Conservation (phyloP, 2,329 filamentous ascomycete species). For the Microdochium paspali region DNA sequence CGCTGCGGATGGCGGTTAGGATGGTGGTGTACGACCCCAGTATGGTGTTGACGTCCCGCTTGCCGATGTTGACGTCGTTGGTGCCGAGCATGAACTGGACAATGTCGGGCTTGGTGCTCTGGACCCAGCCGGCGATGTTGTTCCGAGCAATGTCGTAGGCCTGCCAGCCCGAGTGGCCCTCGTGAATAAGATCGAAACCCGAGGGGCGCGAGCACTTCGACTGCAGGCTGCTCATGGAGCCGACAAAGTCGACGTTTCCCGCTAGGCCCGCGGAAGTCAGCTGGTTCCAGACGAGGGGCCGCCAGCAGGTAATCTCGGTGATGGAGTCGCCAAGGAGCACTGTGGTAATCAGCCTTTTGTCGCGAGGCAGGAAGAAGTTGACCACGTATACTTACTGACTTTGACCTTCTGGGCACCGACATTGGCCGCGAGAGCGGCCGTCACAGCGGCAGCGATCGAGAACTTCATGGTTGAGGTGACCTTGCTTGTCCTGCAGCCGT, state of each 20-base stretch:
- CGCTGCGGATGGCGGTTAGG: constrained; percentile 22
- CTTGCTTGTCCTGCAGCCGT: too few relatives aligned
- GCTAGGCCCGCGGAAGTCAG: constrained; percentile 22
- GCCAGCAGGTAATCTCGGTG: constrained; percentile 36
- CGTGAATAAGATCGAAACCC: constrained; percentile 27
- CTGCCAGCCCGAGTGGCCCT: constrained; percentile 32
- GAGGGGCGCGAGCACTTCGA: constrained; percentile 23
- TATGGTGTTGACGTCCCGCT: constrained; percentile 19
- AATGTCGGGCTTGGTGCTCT: constrained; percentile 25
- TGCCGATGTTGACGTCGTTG: constrained; percentile 27
- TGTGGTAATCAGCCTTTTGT: too few relatives aligned
- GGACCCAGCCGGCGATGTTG: constrained; percentile 28
- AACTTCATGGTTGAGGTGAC: constrained; percentile 1
- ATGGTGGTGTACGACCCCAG: constrained; percentile 29
- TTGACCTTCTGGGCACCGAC: background rate
- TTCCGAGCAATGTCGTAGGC: constrained; percentile 32
- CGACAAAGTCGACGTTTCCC: constrained; percentile 29
- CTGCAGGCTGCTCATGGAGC: constrained; percentile 26
- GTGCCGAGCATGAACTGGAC: constrained; percentile 37
- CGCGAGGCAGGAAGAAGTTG: too few relatives aligned
- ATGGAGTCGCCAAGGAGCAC: constrained; percentile 34
- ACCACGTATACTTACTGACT: constrained; percentile 1
- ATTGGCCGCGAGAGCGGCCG: background rate
- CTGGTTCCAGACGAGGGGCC: constrained; percentile 28
- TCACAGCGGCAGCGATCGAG: background rate